Evolutionary conservation across 306 rosid genomes (phyloP), one percentile per base, ranked within the genome.

Genomic region (Vicia villosa): DNA sequence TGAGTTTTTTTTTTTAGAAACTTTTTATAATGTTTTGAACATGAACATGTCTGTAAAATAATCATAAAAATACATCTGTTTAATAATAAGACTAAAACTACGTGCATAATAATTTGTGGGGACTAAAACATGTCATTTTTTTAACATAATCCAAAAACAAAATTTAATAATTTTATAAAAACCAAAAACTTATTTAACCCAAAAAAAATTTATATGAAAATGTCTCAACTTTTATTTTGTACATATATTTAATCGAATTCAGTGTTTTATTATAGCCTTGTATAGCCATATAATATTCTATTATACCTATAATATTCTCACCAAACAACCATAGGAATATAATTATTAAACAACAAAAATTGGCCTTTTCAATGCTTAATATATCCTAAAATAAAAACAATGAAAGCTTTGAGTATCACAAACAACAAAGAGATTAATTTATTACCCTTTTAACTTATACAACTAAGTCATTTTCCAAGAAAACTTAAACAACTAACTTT

Each of bases 361-460:
- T 45, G 63, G 75, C 72, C 60, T 10, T 60, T 60, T 41, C 43
- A 6, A 13, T 20, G 51, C 14, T 34, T 34, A 42, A 72, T 24
- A 19, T 42, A 76, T 50, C 3, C 41, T 59, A 56, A 26, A 62
- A 50, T 30, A 55, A 49, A 32, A 30, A 13, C 30, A 17, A 2
- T 41, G 90, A 83, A 69, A 72, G 82, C 36, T 83, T 84, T 47
- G 63, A 17, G 51, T 36, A 63, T 30, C 43, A 55, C 14, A 73
- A 74, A 45, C 17, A 30, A 42, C 73, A 54, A 28, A 66, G 4
- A 63, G 21, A 59, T 68, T 66, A 71, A 66, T 57, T 34, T 41
- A 65, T 9, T 11, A 20, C 43, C 63, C 13, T 6, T 62, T 73
- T 21, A 15, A 66, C 72, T 8, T 16, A 13, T 11, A 14, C 75